Base-by-base conservation (phyloP, 2,329 filamentous ascomycete genomes). In the Curvularia sp. region DNA sequence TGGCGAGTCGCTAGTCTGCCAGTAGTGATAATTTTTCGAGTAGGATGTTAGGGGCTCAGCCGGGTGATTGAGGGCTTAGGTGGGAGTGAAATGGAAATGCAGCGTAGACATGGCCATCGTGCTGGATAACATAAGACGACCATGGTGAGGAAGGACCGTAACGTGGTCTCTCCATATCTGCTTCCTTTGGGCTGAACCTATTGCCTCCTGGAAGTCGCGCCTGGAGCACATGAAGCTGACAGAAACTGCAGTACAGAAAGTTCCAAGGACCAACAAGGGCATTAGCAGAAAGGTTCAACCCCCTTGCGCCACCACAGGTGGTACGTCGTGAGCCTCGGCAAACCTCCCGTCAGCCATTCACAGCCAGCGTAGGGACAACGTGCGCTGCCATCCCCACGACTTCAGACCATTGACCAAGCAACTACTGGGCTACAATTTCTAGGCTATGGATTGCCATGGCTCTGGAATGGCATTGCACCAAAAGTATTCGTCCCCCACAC, bases 281-380 rank as follows among this genome's bases (percentile, higher is more conserved):
- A 38, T 15, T 38, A 18, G 7, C 35, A 38, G 18, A 18, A 38
- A 38, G 35, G 35, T 38, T 18, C n/a, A 12, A 30, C 6, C 28
- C 30, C 26, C 44, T 13, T 48, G 18, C 44, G 44, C 28, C 44
- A 35, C 44, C 28, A 24, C 61, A 65, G 53, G 24, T 5, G 51
- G 62, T 24, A 62, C 57, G 49, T 31, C 44, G 58, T 50, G 35
- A 24, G 33, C 47, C 53, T 51, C 48, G 50, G 42, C 48, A 49
- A 42, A 52, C 49, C 35, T 53, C 46, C 57, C 20, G 28, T 30
- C 57, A 60, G 51, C 65, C 62, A 69, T 62, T 68, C 62, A 69
- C 60, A 42, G 22, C 38, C 28, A 15, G 18, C 38, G 39, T 46
- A 30, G 12, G 8, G 51, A 22, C 55, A 68, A 67, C 64, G 65